These are phyloP conservation scores for Pseudogymnoascus sp. DNA, from an alignment of 2,329 filamentous ascomycete species.

Conservation along the genomic window DNA sequence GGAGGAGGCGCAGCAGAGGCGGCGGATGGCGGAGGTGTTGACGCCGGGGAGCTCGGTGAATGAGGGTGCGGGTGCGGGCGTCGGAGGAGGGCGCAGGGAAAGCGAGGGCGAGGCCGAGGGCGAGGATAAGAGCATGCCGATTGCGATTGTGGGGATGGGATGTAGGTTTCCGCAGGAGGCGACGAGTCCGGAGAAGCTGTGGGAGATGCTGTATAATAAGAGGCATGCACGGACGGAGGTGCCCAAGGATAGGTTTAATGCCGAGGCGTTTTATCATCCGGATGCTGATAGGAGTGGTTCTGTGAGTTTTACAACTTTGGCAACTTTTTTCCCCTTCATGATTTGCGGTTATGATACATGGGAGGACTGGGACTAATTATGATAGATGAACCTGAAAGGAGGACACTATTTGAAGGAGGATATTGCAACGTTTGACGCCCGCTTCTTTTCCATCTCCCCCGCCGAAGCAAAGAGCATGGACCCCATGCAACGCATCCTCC, in stretches of 20 bases:
- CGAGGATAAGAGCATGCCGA: constrained; percentile 17
- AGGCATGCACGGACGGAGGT: constrained; percentile 29
- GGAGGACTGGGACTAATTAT: not conserved
- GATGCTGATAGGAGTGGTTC: constrained; percentile 27
- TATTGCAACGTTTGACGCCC: constrained; percentile 17
- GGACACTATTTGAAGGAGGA: constrained; percentile 18
- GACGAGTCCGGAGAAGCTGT: constrained; percentile 30
- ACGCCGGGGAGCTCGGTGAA: not conserved
- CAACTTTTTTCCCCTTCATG: no score
- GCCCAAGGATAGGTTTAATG: constrained; percentile 36
- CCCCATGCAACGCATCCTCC: constrained; percentile 24
- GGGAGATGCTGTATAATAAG: constrained; percentile 32
- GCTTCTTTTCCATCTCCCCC: constrained; percentile 16
- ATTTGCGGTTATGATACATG: constrained; percentile 24
- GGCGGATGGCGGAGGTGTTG: not conserved
- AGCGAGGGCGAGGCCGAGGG: no score
- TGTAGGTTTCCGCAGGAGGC: constrained; percentile 32
- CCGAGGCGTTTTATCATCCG: constrained; percentile 46
- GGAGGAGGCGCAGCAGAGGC: not conserved
- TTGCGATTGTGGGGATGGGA: constrained; percentile 31
- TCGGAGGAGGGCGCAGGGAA: not conserved
- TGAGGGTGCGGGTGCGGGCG: not conserved
- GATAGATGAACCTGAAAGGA: constrained; percentile 15
- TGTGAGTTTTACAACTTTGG: constrained; percentile 23
- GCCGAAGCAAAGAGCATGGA: constrained; percentile 24